Percentiles rank a stretch among this genome's conserved stretches.
Conservation (phyloP, 225 moss, liverwort and hornwort species). For the Sphagnum contortum region DNA sequence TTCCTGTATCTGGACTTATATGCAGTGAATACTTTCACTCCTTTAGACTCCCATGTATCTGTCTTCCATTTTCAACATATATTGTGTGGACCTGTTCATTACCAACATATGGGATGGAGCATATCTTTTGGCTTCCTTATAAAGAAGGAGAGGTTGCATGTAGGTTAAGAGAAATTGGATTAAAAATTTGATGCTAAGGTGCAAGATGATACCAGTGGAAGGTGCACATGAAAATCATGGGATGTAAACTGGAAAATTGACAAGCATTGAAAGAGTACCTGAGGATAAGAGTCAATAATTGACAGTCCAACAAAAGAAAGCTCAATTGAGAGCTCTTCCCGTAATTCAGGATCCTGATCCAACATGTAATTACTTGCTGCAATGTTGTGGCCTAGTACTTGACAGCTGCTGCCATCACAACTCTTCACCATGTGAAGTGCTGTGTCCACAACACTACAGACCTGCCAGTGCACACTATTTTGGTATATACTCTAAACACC, state of each 20-base stretch:
- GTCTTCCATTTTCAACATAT: no score
- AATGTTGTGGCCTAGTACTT: constrained; percentile 35
- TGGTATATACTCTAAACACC: no score
- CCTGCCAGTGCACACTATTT: constrained; percentile 22
- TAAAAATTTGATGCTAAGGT: no score
- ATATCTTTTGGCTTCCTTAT: no score
- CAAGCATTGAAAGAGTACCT: constrained; percentile 24
- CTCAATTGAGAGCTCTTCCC: constrained; percentile 52
- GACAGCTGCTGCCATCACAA: constrained; percentile 26
- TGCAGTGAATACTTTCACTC: no score
- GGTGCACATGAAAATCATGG: background rate
- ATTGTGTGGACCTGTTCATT: no score
- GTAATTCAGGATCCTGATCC: constrained; percentile 37
- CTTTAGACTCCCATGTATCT: no score
- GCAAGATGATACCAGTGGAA: no score
- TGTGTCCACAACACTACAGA: constrained; percentile 80
- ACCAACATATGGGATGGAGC: no score
- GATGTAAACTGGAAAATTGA: background rate
- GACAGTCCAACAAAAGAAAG: constrained; percentile 68
- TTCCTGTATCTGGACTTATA: no score
- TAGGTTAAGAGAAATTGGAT: no score
- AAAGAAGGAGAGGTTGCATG: no score
- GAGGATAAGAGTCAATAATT: constrained; percentile 67
- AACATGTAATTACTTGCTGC: constrained; percentile 31
- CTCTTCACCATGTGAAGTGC: constrained; percentile 55